phyloP scores from a whole-genome alignment of 2,329 filamentous ascomycete species.

The Claviceps digitariae region DNA sequence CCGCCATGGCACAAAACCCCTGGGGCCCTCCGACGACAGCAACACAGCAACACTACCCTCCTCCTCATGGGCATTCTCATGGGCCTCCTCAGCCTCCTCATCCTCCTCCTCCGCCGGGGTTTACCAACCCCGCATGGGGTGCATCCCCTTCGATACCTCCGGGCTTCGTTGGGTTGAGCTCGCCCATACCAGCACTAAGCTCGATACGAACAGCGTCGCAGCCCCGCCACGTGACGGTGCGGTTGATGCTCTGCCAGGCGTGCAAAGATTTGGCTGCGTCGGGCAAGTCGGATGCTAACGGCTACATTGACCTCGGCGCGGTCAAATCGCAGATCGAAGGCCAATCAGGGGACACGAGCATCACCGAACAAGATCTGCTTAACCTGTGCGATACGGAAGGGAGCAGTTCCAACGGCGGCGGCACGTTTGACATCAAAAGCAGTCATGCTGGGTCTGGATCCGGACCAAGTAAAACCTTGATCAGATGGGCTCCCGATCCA shows the following conservation, averaged over 20 bases:
- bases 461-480: constrained; percentile 3
- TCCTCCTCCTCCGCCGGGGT: constrained; percentile 30
- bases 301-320: constrained; percentile 55
- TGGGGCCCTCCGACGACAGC: constrained; percentile 26
- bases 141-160: constrained; percentile 20
- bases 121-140: constrained; percentile 28
- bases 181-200: constrained; percentile 16
- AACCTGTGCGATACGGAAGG: constrained; percentile 87
- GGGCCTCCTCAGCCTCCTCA: background rate
- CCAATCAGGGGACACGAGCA: constrained; percentile 26
- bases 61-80: too few species aligned
- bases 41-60: constrained; percentile 20
- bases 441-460: constrained; percentile 39
- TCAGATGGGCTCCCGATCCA: background rate
- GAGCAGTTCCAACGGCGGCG: constrained; percentile 72
- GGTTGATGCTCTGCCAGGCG: constrained; percentile 62
- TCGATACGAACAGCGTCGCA: constrained; percentile 27
- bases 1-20: constrained; percentile 19
- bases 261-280: constrained; percentile 48
- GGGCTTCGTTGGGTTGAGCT: constrained; percentile 21
- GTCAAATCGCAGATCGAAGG: constrained; percentile 54
- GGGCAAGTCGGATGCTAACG: constrained; percentile 32
- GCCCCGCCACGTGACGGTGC: constrained; percentile 54
- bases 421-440: constrained; percentile 61
- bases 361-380: constrained; percentile 53